These are phyloP conservation scores for Psilocybe subaeruginosa DNA, from an alignment of 768 basidiomycete species.

Conservation along the genomic window DNA sequence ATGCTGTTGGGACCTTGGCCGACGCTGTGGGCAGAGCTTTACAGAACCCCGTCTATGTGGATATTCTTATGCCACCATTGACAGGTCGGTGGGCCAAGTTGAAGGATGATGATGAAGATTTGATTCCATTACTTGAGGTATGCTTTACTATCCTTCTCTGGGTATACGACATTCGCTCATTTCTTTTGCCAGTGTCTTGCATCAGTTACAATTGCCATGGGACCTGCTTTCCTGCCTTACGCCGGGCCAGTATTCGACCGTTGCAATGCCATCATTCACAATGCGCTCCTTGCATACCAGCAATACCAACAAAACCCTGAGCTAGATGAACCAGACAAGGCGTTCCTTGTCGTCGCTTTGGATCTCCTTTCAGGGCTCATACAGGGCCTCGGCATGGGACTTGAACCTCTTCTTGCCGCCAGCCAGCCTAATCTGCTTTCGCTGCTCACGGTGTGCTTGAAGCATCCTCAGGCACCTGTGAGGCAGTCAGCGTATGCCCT, in stretches of 20 bases:
- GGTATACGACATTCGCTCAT: constrained; percentile 8
- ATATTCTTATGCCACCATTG: constrained; percentile 95
- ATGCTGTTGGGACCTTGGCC: constrained; percentile 97
- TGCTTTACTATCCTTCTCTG: constrained; percentile 18
- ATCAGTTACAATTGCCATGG: constrained; percentile 96
- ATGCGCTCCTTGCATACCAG: constrained; percentile 83
- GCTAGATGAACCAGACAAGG: constrained; percentile 92
- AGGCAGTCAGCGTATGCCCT: constrained; percentile 98
- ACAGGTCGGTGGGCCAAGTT: constrained; percentile 89
- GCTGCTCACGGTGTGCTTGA: constrained; percentile 86
- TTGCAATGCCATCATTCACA: constrained; percentile 84
- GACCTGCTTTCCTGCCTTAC: constrained; percentile 84
- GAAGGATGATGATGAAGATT: constrained; percentile 87
- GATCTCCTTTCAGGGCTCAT: constrained; percentile 95
- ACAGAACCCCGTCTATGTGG: constrained; percentile 84
- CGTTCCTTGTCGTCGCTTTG: constrained; percentile 97
- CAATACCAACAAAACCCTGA: constrained; percentile 88
- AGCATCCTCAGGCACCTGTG: constrained; percentile 95
- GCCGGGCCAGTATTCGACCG: constrained; percentile 92
- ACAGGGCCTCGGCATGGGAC: constrained; percentile 83
- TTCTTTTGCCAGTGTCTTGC: constrained; percentile 77
- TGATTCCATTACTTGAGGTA: constrained; percentile 96
- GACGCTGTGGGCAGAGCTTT: constrained; percentile 93
- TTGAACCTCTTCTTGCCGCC: constrained; percentile 72
- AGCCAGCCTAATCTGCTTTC: constrained; percentile 79